phyloP scores from a whole-genome alignment of 106 monocot species.

The Cymbidium sinense region DNA sequence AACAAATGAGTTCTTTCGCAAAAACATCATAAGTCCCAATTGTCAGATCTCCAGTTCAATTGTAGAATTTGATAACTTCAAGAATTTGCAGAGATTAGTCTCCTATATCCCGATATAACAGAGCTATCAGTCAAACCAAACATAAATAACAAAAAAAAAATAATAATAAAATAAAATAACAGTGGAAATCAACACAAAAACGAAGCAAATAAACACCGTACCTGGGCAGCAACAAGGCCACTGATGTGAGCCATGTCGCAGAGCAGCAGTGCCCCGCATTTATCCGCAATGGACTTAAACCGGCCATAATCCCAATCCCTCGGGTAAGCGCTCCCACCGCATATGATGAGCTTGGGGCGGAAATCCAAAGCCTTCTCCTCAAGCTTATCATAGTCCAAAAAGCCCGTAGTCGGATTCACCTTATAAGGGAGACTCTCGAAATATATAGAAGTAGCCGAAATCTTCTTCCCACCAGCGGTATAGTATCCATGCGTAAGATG shows the following conservation, averaged over 20 bases:
- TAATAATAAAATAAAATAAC: not conserved
- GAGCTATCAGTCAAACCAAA: not conserved
- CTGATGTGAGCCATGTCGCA: constrained; percentile 94
- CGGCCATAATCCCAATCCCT: constrained; percentile 80
- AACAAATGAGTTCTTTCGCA: not conserved
- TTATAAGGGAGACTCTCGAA: constrained; percentile 86
- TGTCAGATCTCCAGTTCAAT: not conserved
- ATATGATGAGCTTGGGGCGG: constrained; percentile 76
- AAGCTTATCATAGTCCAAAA: constrained; percentile 78
- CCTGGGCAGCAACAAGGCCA: constrained; percentile 85
- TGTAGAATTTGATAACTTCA: not conserved
- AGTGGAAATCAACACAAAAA: not conserved
- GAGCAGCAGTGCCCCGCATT: constrained; percentile 61
- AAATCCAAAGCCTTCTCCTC: constrained; percentile 91
- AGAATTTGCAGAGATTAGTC: not conserved
- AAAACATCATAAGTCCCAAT: not conserved
- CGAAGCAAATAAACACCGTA: constrained; percentile 7
- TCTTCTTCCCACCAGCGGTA: constrained; percentile 84
- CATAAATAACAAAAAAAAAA: not conserved
- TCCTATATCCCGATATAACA: not conserved
- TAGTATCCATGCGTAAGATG: constrained; percentile 85
- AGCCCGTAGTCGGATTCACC: constrained; percentile 58
- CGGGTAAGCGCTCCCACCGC: constrained; percentile 85
- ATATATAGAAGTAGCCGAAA: constrained; percentile 84
- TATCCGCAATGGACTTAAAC: constrained; percentile 60